Evolutionary conservation across 257 asterid species (phyloP).

Genomic region (Apocynum venetum): DNA sequence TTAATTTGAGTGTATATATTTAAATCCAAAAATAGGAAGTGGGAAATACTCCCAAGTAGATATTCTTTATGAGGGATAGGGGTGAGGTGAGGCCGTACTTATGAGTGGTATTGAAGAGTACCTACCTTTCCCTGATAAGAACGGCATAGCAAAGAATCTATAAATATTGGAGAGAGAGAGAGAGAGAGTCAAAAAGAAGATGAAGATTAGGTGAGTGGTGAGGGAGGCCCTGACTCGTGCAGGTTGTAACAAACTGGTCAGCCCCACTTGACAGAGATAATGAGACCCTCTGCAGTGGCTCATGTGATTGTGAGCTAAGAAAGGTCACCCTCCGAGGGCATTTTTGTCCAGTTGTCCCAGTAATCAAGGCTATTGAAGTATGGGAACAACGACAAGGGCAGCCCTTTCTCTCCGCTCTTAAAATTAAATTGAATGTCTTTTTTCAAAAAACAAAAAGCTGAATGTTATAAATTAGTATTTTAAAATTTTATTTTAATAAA

Average conservation of each 20-base stretch:
- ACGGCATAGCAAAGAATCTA: slow-evolving; percentile 2
- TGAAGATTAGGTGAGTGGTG: too few species aligned
- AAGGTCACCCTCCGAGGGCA: background rate
- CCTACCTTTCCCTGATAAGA: slow-evolving; percentile 30
- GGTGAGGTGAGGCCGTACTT: slow-evolving; percentile 68
- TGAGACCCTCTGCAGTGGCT: too few species aligned
- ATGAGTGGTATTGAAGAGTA: slow-evolving; percentile 12
- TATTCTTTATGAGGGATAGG: background rate
- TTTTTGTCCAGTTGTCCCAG: background rate
- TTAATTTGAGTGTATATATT: background rate
- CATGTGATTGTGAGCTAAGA: background rate
- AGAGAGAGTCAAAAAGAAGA: background rate
- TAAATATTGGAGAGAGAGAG: background rate
- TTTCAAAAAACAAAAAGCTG: too few species aligned
- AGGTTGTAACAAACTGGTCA: background rate
- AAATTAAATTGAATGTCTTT: too few species aligned
- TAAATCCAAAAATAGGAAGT: background rate
- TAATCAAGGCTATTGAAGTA: too few species aligned
- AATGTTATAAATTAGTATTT: too few species aligned
- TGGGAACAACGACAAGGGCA: too few species aligned
- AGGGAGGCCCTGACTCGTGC: slow-evolving; percentile 8
- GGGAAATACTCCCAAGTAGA: too few species aligned
- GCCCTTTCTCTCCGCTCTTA: too few species aligned
- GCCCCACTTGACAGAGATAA: too few species aligned
- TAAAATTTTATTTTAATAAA: too few species aligned